Base-by-base conservation (phyloP, 495 filamentous ascomycete species). In the Evernia prunastri region DNA sequence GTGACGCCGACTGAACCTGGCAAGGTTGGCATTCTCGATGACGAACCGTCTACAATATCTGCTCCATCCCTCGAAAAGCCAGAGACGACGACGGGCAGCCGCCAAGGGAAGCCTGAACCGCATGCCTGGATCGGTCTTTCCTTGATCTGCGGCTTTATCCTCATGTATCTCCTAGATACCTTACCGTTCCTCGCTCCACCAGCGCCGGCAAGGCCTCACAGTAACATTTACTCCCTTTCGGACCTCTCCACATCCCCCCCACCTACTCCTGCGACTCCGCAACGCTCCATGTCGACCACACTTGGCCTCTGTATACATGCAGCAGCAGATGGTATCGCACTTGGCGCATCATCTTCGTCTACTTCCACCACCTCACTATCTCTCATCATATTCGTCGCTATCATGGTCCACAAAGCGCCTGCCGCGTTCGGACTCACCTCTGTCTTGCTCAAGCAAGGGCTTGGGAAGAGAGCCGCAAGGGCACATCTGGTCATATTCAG, bases 101-200 rank as follows among this genome's bases (percentile, higher is more conserved):
- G 59, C 4, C 63, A 61, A 9, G 61, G 72, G 40, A 71, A 73
- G n/a, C 77, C 74, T 62, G 81, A 81, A 7, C 83, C 85, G 5
- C 86, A 89, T 74, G 85, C 83, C 58, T 88, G 83, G 81, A 89
- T 97, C 59, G 95, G 95, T 17, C 77, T 97, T 59, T 88, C 93
- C 1, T 77, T 98, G 18, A 85, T 96, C 63, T 78, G 89, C 27
- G 94, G 94, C 15, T 98, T 98, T 75, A 86, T 96, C 64, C 79
- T 98, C 63, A 98, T 98, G 94, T 97, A 95, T 73, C 84, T 98
- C 15, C 87, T 98, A 73, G 95, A 97, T 73, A 89, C 89, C 58
- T 77, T 96, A 11, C 92, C 94, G 35, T 84, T 85, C 60, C 86
- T 89, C 71, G 81, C 83, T 1, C 80, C 88, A 66, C 63, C 82